phyloP scores from a whole-genome alignment of 805 yeast species.

The Metschnikowia cerradonensis region DNA sequence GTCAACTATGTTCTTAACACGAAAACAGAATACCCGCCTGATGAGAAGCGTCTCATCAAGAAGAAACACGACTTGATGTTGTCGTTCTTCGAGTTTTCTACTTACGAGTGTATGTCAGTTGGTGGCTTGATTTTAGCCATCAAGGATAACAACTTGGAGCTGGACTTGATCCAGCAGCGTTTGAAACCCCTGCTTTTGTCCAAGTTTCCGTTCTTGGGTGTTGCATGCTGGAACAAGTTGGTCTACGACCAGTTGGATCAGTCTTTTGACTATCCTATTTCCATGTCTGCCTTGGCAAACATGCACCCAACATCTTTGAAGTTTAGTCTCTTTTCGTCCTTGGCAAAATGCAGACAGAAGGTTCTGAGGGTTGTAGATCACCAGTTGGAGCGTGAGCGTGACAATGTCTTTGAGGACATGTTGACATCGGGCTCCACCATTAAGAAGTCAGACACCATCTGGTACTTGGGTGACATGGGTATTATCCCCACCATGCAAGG shows the following conservation, averaged over 20 bases:
- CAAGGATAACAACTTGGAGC: constrained; percentile 45
- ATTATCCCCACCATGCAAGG: constrained; percentile 57
- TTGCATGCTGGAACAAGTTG: constrained; percentile 43
- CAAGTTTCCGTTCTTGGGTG: constrained; percentile 47
- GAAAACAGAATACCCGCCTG: constrained; percentile 9
- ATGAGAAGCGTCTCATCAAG: constrained; percentile 21
- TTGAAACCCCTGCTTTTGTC: constrained; percentile 23
- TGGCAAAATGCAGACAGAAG: constrained; percentile 46
- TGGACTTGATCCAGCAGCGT: constrained; percentile 23
- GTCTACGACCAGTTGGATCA: constrained; percentile 22
- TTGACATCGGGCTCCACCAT: constrained; percentile 25
- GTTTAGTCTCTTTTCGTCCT: constrained; percentile 33
- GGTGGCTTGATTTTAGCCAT: constrained; percentile 51
- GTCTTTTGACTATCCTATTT: constrained; percentile 19
- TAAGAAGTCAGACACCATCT: constrained; percentile 35
- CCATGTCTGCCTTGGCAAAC: constrained; percentile 20
- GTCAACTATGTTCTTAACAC: constrained; percentile 47
- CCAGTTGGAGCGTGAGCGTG: constrained; percentile 41
- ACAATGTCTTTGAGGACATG: constrained; percentile 32
- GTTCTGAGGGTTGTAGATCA: constrained; percentile 50
- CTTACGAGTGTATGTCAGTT: constrained; percentile 46
- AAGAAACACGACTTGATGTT: constrained; percentile 41
- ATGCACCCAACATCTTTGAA: constrained; percentile 32
- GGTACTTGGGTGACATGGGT: constrained; percentile 60
- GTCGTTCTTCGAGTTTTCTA: constrained; percentile 51